Percentiles rank a stretch among this genome's conserved stretches.
Evolutionary conservation across 2,329 filamentous ascomycete species (phyloP).

Genomic region (Colletotrichum eleusines): DNA sequence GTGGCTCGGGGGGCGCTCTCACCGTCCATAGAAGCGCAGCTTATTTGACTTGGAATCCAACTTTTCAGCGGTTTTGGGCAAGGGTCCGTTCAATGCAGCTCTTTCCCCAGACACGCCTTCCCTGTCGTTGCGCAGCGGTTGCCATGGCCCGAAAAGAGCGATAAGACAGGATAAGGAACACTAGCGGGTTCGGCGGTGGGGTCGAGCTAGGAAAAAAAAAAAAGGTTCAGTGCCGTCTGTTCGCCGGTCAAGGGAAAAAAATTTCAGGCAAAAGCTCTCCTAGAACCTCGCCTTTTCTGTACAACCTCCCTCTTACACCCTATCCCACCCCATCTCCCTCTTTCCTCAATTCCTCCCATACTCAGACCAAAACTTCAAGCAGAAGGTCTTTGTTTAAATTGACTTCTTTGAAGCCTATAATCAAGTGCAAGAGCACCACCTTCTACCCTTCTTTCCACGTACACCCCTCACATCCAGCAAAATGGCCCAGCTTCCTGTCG

Average conservation of each 20-base stretch:
- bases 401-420: constrained; percentile 36
- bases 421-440: constrained; percentile 30
- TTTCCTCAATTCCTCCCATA: constrained; percentile 22
- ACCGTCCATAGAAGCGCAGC: constrained; percentile 20
- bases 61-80: constrained; percentile 11
- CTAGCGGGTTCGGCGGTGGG: constrained; percentile 40
- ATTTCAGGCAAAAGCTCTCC: constrained; percentile 42
- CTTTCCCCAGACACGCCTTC: constrained; percentile 40
- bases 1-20: constrained; percentile 22
- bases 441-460: constrained; percentile 17
- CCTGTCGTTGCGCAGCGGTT: constrained; percentile 41
- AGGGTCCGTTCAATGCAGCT: constrained; percentile 39
- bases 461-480: constrained; percentile 43
- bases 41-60: constrained; percentile 9
- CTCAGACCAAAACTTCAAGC: constrained; percentile 12
- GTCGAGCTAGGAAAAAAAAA: constrained; percentile 38
- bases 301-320: constrained; percentile 31
- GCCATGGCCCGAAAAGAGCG: constrained; percentile 39
- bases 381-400: constrained; percentile 37
- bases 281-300: constrained; percentile 29
- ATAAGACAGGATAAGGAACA: constrained; percentile 41
- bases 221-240: constrained; percentile 30
- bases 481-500: constrained; percentile 74
- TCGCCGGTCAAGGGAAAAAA: constrained; percentile 41
- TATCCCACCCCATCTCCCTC: constrained; percentile 35